phyloP scores from a whole-genome alignment of 352 stramenopile species.

The Pythium dissotocum region DNA sequence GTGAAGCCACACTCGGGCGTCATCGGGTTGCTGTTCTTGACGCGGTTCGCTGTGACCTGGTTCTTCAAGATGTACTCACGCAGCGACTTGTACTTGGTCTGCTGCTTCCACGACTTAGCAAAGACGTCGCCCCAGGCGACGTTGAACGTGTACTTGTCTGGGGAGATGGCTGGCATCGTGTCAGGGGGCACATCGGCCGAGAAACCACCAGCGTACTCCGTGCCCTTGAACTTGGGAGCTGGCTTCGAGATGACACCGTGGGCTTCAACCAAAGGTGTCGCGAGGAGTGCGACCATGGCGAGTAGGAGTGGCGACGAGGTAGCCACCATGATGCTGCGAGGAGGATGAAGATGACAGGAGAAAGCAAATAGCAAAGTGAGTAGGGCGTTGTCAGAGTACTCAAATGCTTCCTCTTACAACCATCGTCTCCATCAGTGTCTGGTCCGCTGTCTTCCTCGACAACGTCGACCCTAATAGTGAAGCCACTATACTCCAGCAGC shows the following conservation, averaged over 20 bases:
- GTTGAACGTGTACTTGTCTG: constrained; percentile 17
- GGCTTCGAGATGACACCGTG: constrained; percentile 20
- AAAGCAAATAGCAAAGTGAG: neutral
- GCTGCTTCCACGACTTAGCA: constrained; percentile 33
- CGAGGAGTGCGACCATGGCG: constrained; percentile 3
- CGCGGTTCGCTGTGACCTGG: constrained; percentile 36
- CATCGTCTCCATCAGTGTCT: too few species aligned
- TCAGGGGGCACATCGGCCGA: constrained; percentile 10
- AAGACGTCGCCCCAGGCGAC: constrained; percentile 14
- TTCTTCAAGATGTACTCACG: constrained; percentile 45
- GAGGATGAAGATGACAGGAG: neutral
- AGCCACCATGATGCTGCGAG: neutral
- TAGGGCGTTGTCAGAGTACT: neutral
- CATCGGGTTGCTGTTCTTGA: constrained; percentile 22
- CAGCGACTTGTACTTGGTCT: constrained; percentile 47
- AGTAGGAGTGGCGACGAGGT: constrained; percentile 1
- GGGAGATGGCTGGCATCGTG: constrained; percentile 2
- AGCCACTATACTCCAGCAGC: neutral
- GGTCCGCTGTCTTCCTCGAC: neutral
- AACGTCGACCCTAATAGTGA: neutral
- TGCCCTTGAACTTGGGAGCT: constrained; percentile 18
- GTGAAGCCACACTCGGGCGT: constrained; percentile 48
- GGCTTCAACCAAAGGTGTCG: neutral
- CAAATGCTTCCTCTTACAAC: too few species aligned
- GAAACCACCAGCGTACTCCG: constrained; percentile 17